Base-by-base conservation (phyloP, 2,329 filamentous ascomycete species). In the Alternaria burnsii region DNA sequence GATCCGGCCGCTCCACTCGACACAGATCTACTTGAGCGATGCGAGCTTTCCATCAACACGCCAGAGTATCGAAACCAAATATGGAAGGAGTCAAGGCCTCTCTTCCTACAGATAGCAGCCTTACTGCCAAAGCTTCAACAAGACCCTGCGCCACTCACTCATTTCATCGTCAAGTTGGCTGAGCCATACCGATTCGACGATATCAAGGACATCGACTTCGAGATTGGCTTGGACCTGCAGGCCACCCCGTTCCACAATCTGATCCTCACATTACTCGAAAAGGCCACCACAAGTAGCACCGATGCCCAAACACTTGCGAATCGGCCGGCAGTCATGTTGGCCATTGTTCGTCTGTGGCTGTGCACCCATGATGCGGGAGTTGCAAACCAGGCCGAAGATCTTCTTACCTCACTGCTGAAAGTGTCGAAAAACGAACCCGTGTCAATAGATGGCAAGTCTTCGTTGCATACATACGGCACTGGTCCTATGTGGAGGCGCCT, bases 261-360 rank as follows among this genome's bases (percentile, higher is more conserved):
- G 22, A 84, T 85, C 51, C 77, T 89, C 9, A 81, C 82, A 1
- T 72, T 89, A 36, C 75, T 90, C 41, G 79, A 80, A 36, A 89
- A 89, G 69, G 87, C 87, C 4, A 81, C 83, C 9, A 66, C 76
- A 14, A 80, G 78, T 38, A 77, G 82, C 6, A 82, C 81, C 44
- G 85, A 89, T 77, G 85, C 86, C 22, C 86, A 86, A 20, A 84
- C 84, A 48, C 81, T 89, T 30, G 87, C 87, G 14, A 84, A 83
- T 16, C 82, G 85, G 61, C 82, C 85, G 8, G 81, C 82, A n/a
- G 78, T 88, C 5, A 82, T 89, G 7, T 75, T 79, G 8, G 83
- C 84, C 11, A 73, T 89, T 22, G 81, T 89, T 7, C 82, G 84
- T 44, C 70, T 88, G 20, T 89, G 87, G 87, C 80, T 89, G 8